Percentiles rank a stretch among this genome's conserved stretches.
These are phyloP conservation scores for Buddleja alternifolia DNA, from an alignment of 257 asterid species.

Conservation along the genomic window DNA sequence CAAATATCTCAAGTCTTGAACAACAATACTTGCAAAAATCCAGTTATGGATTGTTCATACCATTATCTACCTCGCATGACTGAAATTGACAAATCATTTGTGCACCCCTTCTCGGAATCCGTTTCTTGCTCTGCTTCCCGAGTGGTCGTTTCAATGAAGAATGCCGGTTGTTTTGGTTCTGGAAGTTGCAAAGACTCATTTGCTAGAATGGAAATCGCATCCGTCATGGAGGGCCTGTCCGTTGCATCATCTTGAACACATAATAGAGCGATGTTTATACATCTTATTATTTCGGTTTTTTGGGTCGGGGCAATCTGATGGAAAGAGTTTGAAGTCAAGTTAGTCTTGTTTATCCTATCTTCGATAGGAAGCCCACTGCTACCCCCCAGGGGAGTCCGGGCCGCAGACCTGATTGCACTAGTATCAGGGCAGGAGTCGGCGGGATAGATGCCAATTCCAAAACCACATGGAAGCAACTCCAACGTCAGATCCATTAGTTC, in stretches of 20 bases:
- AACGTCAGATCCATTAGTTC: constrained; percentile 41
- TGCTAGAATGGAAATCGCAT: constrained; percentile 38
- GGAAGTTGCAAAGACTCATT: constrained; percentile 29
- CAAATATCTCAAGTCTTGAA: too few species aligned
- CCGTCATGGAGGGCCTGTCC: constrained; percentile 43
- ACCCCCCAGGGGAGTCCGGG: too few species aligned
- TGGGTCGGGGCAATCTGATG: neutral
- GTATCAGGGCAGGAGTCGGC: too few species aligned
- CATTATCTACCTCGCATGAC: constrained; percentile 34
- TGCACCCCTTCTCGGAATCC: constrained; percentile 8
- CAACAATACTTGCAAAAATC: too few species aligned
- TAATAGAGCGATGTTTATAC: constrained; percentile 40
- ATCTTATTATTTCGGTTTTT: constrained; percentile 25
- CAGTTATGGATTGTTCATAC: too few species aligned
- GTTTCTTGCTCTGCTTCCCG: neutral
- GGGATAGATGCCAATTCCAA: too few species aligned
- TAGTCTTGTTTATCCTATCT: too few species aligned
- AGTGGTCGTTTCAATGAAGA: constrained; percentile 26
- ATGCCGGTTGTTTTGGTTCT: constrained; percentile 40
- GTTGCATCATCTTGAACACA: constrained; percentile 47
- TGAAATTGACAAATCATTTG: constrained; percentile 33
- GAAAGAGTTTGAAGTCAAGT: too few species aligned
- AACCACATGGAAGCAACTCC: too few species aligned
- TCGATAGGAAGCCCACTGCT: too few species aligned
- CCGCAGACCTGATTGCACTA: too few species aligned